Evolutionary conservation across 352 stramenopile genomes (phyloP).

Genomic region (Phytophthora pseudosyringae): DNA sequence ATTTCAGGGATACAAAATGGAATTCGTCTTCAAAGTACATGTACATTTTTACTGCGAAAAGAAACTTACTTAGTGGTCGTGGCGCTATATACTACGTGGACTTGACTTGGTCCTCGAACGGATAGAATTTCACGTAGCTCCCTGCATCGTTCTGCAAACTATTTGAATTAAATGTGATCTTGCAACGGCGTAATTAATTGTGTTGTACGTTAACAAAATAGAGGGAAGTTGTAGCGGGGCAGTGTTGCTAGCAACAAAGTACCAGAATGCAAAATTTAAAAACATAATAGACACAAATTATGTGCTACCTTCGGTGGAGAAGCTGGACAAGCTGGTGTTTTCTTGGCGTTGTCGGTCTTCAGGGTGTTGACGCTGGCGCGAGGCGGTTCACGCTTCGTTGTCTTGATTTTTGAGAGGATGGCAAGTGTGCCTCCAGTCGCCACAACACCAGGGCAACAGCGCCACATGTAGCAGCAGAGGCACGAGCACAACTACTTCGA

Average conservation of each 20-base stretch:
- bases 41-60: too few relatives aligned
- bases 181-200: too few relatives aligned
- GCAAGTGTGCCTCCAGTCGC: constrained; percentile 84
- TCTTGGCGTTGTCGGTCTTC: constrained; percentile 30
- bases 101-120: too few relatives aligned
- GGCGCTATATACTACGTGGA: too few relatives aligned
- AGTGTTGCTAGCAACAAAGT: background rate
- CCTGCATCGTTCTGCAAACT: too few relatives aligned
- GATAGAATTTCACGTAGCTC: too few relatives aligned
- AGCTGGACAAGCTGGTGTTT: constrained; percentile 13
- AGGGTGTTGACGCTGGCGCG: constrained; percentile 19
- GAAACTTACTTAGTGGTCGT: too few relatives aligned
- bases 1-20: too few relatives aligned
- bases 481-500: constrained; percentile 18
- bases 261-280: background rate
- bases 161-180: too few relatives aligned
- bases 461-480: constrained; percentile 15
- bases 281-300: background rate
- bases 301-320: constrained; percentile 35
- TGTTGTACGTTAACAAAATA: constrained; percentile 15
- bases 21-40: too few relatives aligned
- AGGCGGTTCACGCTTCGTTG: constrained; percentile 33
- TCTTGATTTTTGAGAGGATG: constrained; percentile 84
- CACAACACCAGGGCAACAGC: constrained; percentile 66
- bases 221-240: background rate